Base-by-base conservation (phyloP, 2,329 filamentous ascomycete genomes). In the Verticillium tricorpus region DNA sequence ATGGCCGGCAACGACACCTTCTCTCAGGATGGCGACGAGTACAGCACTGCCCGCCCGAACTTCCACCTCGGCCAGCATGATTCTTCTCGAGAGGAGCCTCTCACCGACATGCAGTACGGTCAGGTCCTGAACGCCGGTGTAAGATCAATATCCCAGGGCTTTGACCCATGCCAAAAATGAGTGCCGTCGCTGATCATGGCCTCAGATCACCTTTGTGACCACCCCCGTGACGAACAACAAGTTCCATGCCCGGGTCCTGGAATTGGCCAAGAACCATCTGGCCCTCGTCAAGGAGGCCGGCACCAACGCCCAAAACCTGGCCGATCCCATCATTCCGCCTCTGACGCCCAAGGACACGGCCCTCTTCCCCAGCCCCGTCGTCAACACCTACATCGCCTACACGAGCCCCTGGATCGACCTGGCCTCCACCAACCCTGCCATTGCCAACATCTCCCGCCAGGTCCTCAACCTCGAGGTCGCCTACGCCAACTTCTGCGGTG, bases 341-440 rank as follows among this genome's bases (percentile, higher is more conserved):
- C 78, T 99, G 66, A 91, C 89, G 1, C 89, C 92, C 12, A 85
- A 90, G 64, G 93, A 97, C 72, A 93, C 92, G 0, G 86, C 84
- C 22, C 78, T 95, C 60, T 86, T 86, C 57, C 91, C 91, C 5
- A 84, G 84, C 62, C 82, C 85, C 15, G 83, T 84, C 65, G 86
- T 93, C 64, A 87, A 87, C 65, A 90, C 93, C 59, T 81, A 95
- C 63, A 84, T 96, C 57, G 91, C 88, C 15, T 89, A 90, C 62
- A 87, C 87, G n/a, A 97, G 93, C 74, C 85, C 92, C 6, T 98
- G 94, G 94, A 94, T 97, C 67, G 93, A 98, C 72, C 79, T 98
- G 14, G 89, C 89, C 69, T 96, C 93, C 2, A 78, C 87, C 1
- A 90, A 97, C 73, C 91, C 93, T 7, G 76, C 94, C 65, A 88